These are phyloP conservation scores for Physaria fendleri DNA, from an alignment of 345 rosid species.

Conservation along the genomic window DNA sequence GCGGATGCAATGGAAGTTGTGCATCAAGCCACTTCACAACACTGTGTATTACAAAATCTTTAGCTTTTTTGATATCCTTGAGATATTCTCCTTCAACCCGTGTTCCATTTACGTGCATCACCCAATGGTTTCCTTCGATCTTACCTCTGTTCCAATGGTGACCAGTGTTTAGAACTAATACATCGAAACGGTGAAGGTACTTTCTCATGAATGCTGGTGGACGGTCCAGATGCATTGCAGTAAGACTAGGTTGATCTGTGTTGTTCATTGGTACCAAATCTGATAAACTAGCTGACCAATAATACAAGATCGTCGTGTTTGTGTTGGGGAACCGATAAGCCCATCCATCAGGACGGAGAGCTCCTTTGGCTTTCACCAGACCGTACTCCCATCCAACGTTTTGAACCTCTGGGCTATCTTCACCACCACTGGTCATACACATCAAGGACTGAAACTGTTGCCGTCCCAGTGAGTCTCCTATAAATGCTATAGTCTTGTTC, in stretches of 20 bases:
- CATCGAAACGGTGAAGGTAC: slow-evolving; percentile 45
- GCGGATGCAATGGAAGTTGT: slow-evolving; percentile 48
- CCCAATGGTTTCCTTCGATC: slow-evolving; percentile 62
- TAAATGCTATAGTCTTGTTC: too few relatives aligned
- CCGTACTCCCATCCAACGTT: slow-evolving; percentile 58
- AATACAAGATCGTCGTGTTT: slow-evolving; percentile 66
- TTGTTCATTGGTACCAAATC: slow-evolving; percentile 47
- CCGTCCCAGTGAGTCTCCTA: too few relatives aligned
- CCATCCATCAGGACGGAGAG: slow-evolving; percentile 66
- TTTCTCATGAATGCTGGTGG: slow-evolving; percentile 63
- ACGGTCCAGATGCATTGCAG: slow-evolving; percentile 71
- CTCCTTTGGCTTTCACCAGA: slow-evolving; percentile 43
- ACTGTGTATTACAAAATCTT: slow-evolving; percentile 50
- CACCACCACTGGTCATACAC: slow-evolving; percentile 73
- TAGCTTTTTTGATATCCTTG: slow-evolving; percentile 42
- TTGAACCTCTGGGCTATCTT: slow-evolving; percentile 45
- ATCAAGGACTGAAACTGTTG: slow-evolving; percentile 71
- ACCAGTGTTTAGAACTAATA: slow-evolving; percentile 66
- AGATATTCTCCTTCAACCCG: slow-evolving; percentile 33
- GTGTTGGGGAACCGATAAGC: slow-evolving; percentile 54
- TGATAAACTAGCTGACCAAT: slow-evolving; percentile 62
- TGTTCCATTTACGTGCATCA: slow-evolving; percentile 52
- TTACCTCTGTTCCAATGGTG: slow-evolving; percentile 89
- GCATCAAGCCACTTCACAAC: slow-evolving; percentile 54
- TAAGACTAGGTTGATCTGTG: slow-evolving; percentile 25